A percentile compares a stretch with the other conserved stretches of the same genome.
Evolutionary conservation across 73 alveolate species (phyloP).

Genomic region (Paramecium pentaurelia): DNA sequence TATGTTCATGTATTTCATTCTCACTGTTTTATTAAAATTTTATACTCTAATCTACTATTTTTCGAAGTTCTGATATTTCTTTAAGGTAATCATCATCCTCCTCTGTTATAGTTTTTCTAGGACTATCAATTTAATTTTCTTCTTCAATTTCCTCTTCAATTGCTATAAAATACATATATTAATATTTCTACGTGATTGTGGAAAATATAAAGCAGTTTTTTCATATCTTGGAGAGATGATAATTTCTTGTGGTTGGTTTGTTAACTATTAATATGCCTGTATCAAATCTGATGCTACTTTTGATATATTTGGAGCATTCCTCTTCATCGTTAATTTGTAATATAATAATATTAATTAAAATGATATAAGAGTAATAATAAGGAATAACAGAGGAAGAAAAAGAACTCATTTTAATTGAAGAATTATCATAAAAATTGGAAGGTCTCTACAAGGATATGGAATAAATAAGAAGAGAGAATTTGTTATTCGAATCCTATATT

Average conservation of each 20-base stretch:
- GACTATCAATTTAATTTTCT: neutral
- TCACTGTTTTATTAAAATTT: neutral
- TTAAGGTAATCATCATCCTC: neutral
- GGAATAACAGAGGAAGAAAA: conserved; percentile 64
- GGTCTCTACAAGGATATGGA: conserved; percentile 81
- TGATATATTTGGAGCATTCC: neutral
- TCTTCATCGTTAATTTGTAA: conserved; percentile 8
- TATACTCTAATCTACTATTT: neutral
- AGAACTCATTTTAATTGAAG: conserved; percentile 75
- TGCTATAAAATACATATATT: neutral
- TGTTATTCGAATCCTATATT: conserved; percentile 79
- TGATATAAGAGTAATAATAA: conserved; percentile 18
- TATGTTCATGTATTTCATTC: conserved; percentile 9
- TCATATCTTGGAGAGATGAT: neutral
- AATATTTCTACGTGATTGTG: neutral
- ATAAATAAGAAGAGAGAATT: conserved; percentile 79
- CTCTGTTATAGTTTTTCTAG: neutral
- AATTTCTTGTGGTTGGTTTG: neutral
- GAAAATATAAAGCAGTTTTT: neutral
- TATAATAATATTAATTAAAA: neutral
- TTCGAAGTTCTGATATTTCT: neutral
- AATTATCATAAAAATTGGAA: conserved; percentile 73
- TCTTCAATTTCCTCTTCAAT: neutral
- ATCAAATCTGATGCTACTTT: neutral
- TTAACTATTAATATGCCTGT: neutral